Evolutionary conservation across 179 eudicot genomes (phyloP), one percentile per base, ranked within the genome.

Genomic region (Camellia oleifera): DNA sequence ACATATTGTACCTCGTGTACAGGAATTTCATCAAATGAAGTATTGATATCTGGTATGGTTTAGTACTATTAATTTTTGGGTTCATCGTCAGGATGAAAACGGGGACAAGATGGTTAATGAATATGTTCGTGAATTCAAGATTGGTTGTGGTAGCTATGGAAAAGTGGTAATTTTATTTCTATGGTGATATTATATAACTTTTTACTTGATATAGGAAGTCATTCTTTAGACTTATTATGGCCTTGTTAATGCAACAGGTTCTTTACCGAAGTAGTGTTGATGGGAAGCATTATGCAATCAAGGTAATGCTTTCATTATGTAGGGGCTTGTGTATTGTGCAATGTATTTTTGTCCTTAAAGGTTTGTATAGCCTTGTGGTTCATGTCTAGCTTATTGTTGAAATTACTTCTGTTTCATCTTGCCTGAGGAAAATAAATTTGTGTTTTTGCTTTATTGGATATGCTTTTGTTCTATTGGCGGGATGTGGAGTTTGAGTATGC

Each of bases 131-230:
- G 94, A 88, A 83, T 79, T 77, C 78, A 95, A 91, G 88, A 95
- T 95, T 77, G 99, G 98, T 58, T 79, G 96, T 77, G 99, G 99
- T 70, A 91, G 97, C 86, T 96, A 94, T 72, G 99, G 91, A 0
- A 96, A 94, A 94, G 98, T 96, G 98, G 98, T 95, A 77, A 86
- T 88, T 75, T 78, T 65, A 80, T 50, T 78, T 66, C 58, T 63
- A 81, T 48, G 45, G 75, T 71, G 32, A 20, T 76, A 6, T 56
- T 65, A 62, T 45, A 11, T 67, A 76, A 7, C 0, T 42, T 56
- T 69, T 32, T 18, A 42, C 23, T 74, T 57, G 53, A 14, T 71
- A 44, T 15, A 53, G 71, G 26, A 62, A 50, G 57, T 46, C 76
- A 63, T 65, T 7, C 75, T 61, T 52, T 17, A 61, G 56, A 32